Evolutionary conservation across 345 rosid genomes (phyloP), one percentile per base, ranked within the genome.

Genomic region (Murraya koenigii): DNA sequence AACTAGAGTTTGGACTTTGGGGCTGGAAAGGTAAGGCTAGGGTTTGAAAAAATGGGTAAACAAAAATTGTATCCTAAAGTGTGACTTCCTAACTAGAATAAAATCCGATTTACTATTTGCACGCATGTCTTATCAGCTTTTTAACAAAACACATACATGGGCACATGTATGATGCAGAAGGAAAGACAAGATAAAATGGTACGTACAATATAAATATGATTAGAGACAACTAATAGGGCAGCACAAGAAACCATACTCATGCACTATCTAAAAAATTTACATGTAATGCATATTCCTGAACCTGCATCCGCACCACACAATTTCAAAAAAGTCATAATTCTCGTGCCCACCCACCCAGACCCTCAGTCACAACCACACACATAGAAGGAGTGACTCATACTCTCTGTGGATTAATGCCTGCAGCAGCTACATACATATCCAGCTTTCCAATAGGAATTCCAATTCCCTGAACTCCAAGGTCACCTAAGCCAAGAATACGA

Each of bases 351-450:
- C 3, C 44, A 33, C 41, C n/a, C 60, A 44, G 17, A 73, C 71
- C 49, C 55, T 11, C 66, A 52, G 7, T 13, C 36, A 71, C 20
- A 67, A 8, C 10, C 63, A 23, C 55, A 70, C 26, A 55, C n/a
- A 67, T 9, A 25, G 19, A 68, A 55, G 19, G 62, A 52, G 26
- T 36, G 59, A 47, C 15, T 44, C 97, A 30, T 91, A 96, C 99
- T 74, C 86, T 89, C 79, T 92, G 97, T n/a, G 98, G 98, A 71
- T 94, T 91, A 86, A 96, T 87, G 78, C 99, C 98, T 60, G 99
- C 98, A 58, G 99, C 99, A 75, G 99, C 90, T 69, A 96, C 99
- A 77, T 96, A 92, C 86, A 96, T 91, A 84, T 96, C 99, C n/a
- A 96, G 94, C 84, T 96, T 96, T 65, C 99, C 99, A 54, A 96